These are phyloP conservation scores for Agapanthus africanus DNA, from an alignment of 106 monocot genomes.

Conservation along the genomic window DNA sequence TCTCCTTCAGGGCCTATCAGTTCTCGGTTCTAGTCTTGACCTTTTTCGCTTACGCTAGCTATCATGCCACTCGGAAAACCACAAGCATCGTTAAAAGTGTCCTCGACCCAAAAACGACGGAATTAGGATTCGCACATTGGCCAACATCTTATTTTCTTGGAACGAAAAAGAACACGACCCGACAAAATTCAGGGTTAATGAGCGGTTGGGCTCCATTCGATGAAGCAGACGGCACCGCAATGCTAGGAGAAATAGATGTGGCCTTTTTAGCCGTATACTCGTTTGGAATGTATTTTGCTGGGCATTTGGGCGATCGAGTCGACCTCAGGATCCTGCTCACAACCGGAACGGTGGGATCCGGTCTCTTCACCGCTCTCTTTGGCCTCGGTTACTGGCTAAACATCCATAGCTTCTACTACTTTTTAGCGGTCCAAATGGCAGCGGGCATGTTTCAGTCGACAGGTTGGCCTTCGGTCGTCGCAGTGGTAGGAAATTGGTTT, in stretches of 20 bases:
- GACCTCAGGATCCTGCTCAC: conserved; percentile 68
- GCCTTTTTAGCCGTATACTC: conserved; percentile 78
- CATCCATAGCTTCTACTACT: conserved; percentile 78
- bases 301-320: conserved; percentile 83
- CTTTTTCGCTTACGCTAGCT: conserved; percentile 73
- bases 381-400: conserved; percentile 85
- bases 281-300: conserved; percentile 85
- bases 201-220: conserved; percentile 88
- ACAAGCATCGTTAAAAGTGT: conserved; percentile 84
- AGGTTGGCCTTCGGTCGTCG: conserved; percentile 91
- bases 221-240: conserved; percentile 40
- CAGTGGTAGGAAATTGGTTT: conserved; percentile 87
- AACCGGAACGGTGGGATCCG: conserved; percentile 75
- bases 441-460: conserved; percentile 82
- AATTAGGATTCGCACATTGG: conserved; percentile 22
- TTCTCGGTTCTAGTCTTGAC: conserved; percentile 55
- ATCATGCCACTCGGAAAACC: conserved; percentile 71
- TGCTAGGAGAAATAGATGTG: conserved; percentile 85
- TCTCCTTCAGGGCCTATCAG: conserved; percentile 40
- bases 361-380: conserved; percentile 75
- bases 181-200: conserved; percentile 2
- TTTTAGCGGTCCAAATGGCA: conserved; percentile 62
- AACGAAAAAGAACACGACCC: not conserved
- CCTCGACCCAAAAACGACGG: conserved; percentile 48
- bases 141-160: conserved; percentile 3